These are phyloP conservation scores for Heritiera littoralis DNA, from an alignment of 345 rosid species.

Conservation along the genomic window DNA sequence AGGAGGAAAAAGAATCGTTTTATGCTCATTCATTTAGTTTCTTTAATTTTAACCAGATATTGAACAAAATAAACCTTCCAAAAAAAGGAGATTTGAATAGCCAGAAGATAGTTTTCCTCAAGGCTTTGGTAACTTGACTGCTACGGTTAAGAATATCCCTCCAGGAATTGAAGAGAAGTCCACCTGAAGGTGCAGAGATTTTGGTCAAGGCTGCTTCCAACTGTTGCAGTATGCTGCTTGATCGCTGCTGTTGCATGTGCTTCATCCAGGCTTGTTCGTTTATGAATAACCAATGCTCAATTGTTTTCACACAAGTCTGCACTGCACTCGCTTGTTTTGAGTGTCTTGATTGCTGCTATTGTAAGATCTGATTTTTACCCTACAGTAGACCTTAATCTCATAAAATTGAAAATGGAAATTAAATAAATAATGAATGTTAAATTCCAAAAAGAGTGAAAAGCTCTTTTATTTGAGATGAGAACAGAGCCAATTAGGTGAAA, in stretches of 20 bases:
- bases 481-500: too few species aligned
- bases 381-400: too few species aligned
- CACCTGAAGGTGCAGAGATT: slow-evolving; percentile 52
- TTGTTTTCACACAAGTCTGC: slow-evolving; percentile 59
- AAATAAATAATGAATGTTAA: too few species aligned
- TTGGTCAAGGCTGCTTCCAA: slow-evolving; percentile 61
- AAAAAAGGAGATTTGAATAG: slow-evolving; percentile 35
- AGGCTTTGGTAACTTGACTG: slow-evolving; percentile 72
- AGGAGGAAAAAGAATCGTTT: background rate
- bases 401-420: too few species aligned
- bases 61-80: slow-evolving; percentile 31
- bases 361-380: too few species aligned
- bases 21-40: background rate
- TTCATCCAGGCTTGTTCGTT: slow-evolving; percentile 60
- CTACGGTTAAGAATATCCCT: slow-evolving; percentile 55
- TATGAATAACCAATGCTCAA: slow-evolving; percentile 61
- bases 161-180: slow-evolving; percentile 69
- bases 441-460: too few species aligned
- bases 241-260: slow-evolving; percentile 77
- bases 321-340: slow-evolving; percentile 72
- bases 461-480: too few species aligned
- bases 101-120: slow-evolving; percentile 33
- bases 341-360: slow-evolving; percentile 77
- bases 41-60: slow-evolving; percentile 29
- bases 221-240: slow-evolving; percentile 45